phyloP scores from a whole-genome alignment of 2,329 filamentous ascomycete species.

The Alternaria arborescens region DNA sequence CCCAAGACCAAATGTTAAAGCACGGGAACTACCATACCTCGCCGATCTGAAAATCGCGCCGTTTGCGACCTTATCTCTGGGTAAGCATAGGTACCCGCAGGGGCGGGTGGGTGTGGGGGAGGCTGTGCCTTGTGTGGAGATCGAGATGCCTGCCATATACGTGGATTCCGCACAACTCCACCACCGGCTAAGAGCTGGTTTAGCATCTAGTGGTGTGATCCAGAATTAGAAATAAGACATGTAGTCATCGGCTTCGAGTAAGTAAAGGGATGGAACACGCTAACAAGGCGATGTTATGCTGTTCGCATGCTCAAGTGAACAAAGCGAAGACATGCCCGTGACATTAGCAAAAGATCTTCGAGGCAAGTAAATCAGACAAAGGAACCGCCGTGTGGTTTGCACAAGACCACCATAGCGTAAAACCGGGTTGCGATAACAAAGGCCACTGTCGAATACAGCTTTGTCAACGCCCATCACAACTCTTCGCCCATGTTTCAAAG shows the following conservation, averaged over 20 bases:
- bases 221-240: neutral
- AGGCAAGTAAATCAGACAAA: constrained; percentile 6
- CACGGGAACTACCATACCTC: neutral
- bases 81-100: neutral
- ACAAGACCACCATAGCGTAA: neutral
- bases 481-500: constrained; percentile 9
- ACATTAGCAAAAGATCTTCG: neutral
- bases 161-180: neutral
- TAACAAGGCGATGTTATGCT: neutral
- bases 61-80: neutral
- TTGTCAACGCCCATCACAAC: neutral
- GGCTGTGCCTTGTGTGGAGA: constrained; percentile 1
- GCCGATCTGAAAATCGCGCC: neutral
- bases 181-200: neutral
- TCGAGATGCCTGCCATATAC: neutral
- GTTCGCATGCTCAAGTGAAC: neutral
- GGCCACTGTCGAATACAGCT: constrained; percentile 2
- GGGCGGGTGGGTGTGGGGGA: constrained; percentile 5
- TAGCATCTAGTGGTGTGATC: neutral
- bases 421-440: constrained; percentile 8
- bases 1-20: neutral
- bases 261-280: neutral
- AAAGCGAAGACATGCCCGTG: constrained; percentile 8
- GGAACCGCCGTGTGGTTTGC: neutral
- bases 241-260: neutral